These are phyloP conservation scores for Fusarium citri DNA, from an alignment of 2,329 filamentous ascomycete species.

Conservation along the genomic window DNA sequence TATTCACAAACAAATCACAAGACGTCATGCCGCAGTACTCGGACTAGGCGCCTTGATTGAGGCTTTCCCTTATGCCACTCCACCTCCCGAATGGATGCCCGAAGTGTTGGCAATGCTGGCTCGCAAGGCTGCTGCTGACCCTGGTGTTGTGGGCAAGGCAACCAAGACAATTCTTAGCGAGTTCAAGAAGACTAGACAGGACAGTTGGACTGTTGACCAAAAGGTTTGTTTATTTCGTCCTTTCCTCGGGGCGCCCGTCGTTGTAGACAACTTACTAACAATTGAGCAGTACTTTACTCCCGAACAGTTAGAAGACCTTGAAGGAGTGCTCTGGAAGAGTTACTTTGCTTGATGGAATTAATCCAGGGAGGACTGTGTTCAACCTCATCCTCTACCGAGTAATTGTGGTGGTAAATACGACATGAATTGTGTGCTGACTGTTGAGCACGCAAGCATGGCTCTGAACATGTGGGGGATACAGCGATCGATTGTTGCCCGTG, in stretches of 20 bases:
- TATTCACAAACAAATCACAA: slow-evolving; percentile 80
- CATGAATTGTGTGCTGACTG: neutral
- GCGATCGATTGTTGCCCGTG: slow-evolving; percentile 17
- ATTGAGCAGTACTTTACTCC: slow-evolving; percentile 78
- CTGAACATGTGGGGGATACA: neutral
- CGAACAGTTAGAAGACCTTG: slow-evolving; percentile 93
- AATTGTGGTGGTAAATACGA: neutral
- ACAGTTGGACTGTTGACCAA: slow-evolving; percentile 97
- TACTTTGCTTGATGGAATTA: slow-evolving; percentile 82
- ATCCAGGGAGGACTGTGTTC: slow-evolving; percentile 10
- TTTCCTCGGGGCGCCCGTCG: neutral
- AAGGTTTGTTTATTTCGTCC: slow-evolving; percentile 73
- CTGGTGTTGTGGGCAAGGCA: slow-evolving; percentile 93
- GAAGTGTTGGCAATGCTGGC: slow-evolving; percentile 89
- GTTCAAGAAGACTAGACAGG: slow-evolving; percentile 99
- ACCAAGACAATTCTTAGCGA: slow-evolving; percentile 94
- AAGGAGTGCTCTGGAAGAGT: slow-evolving; percentile 99
- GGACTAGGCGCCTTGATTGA: slow-evolving; percentile 92
- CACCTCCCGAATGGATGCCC: slow-evolving; percentile 93
- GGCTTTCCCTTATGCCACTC: slow-evolving; percentile 95
- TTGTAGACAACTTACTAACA: slow-evolving; percentile 43
- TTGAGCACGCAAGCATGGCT: neutral
- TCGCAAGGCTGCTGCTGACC: slow-evolving; percentile 85
- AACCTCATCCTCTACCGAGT: slow-evolving; percentile 17
- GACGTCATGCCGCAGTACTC: slow-evolving; percentile 89